Evolutionary conservation across 2,329 filamentous ascomycete species (phyloP).

Genomic region (Didymella pomorum): DNA sequence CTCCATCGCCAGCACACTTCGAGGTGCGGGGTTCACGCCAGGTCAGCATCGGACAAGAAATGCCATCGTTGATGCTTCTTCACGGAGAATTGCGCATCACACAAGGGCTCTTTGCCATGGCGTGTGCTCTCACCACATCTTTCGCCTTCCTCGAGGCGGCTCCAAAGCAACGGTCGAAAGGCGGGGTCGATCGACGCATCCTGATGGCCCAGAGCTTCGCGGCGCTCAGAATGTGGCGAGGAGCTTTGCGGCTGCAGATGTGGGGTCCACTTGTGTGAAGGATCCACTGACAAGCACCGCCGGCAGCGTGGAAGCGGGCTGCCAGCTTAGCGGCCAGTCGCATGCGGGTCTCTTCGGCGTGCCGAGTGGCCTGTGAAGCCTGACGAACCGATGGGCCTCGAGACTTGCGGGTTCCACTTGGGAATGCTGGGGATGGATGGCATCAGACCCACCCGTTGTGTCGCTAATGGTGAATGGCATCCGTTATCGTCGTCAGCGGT

Average conservation of each 20-base stretch:
- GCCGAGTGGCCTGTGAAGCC: conserved; percentile 20
- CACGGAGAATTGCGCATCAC: neutral
- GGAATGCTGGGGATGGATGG: conserved; percentile 21
- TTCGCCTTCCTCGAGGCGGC: conserved; percentile 10
- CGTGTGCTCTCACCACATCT: conserved; percentile 3
- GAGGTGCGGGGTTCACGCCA: conserved; percentile 26
- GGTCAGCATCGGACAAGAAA: conserved; percentile 14
- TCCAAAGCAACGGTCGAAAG: conserved; percentile 23
- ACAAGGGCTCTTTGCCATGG: neutral
- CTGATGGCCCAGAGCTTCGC: conserved; percentile 17
- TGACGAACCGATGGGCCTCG: conserved; percentile 20
- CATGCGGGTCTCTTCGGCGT: conserved; percentile 25
- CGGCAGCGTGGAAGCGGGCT: conserved; percentile 41
- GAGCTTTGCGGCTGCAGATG: conserved; percentile 21
- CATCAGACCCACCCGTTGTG: conserved; percentile 22
- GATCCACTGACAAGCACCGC: conserved; percentile 27
- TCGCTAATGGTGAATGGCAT: conserved; percentile 4
- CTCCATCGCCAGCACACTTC: conserved; percentile 11
- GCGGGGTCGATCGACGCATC: conserved; percentile 33
- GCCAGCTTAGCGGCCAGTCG: conserved; percentile 31
- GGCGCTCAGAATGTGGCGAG: conserved; percentile 29
- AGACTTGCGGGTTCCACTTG: conserved; percentile 15
- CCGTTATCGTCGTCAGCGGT: conserved; percentile 20
- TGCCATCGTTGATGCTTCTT: neutral
- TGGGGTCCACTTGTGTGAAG: conserved; percentile 29